Conservation (phyloP, 2,329 filamentous ascomycete genomes). For the Alternaria sp. region DNA sequence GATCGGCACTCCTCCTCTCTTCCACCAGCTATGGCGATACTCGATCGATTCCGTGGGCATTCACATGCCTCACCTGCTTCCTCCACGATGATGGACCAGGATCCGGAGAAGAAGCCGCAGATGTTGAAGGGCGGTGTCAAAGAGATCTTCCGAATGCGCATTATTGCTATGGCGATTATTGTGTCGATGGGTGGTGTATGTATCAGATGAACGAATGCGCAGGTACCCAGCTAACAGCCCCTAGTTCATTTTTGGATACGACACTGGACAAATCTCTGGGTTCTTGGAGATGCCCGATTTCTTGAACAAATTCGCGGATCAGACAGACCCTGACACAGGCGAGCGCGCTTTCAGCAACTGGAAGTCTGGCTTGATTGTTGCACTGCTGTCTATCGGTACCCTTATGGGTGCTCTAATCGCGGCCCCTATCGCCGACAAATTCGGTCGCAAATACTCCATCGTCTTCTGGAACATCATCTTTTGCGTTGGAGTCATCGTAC, state of each 20-base stretch:
- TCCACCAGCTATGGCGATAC: conserved; percentile 26
- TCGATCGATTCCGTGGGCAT: conserved; percentile 23
- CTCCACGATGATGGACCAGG: conserved; percentile 24
- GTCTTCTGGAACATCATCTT: conserved; percentile 68
- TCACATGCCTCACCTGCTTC: conserved; percentile 26
- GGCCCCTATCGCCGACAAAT: conserved; percentile 64
- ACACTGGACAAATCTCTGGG: conserved; percentile 45
- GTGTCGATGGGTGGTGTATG: conserved; percentile 47
- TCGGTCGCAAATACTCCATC: conserved; percentile 68
- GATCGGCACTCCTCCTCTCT: neutral
- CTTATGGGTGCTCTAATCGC: conserved; percentile 71
- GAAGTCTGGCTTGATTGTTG: conserved; percentile 45
- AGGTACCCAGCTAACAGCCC: neutral
- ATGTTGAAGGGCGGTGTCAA: conserved; percentile 27
- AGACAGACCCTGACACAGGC: conserved; percentile 27
- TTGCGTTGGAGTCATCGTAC: conserved; percentile 68
- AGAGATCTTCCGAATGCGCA: conserved; percentile 41
- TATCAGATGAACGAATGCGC: neutral
- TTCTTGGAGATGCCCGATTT: conserved; percentile 48
- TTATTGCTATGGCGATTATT: conserved; percentile 41
- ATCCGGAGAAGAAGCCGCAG: conserved; percentile 38
- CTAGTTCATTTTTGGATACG: conserved; percentile 38
- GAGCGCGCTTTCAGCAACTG: conserved; percentile 36
- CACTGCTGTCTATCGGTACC: conserved; percentile 70
- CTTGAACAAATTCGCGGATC: conserved; percentile 36